Base-by-base conservation (phyloP, 306 rosid species). In the Trichosanthes cucumerina region DNA sequence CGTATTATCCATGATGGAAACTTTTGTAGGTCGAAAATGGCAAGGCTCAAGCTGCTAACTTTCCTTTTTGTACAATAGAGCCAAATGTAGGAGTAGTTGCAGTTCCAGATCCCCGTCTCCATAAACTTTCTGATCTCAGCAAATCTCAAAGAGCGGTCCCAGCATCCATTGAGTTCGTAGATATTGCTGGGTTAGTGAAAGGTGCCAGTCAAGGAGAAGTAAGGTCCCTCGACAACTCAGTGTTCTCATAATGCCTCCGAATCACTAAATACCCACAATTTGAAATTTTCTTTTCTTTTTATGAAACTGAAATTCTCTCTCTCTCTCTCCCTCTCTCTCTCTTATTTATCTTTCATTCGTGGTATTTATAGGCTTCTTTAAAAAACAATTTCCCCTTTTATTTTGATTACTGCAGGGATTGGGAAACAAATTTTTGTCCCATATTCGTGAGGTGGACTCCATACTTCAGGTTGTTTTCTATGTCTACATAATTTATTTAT, bases 141-240 rank as follows among this genome's bases (percentile, higher is more conserved):
- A 95, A 92, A 85, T 95, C 97, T 82, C 92, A 87, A 74, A 85
- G 91, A 76, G 88, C 79, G 1, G 97, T 95, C 79, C 92, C 99
- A 39, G 99, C 99, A 60, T 95, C 97, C 16, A 86, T 95, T 69
- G 99, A 95, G 83, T 91, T 95, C 81, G 97, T 95, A 54, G 99
- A 95, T 88, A 92, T 92, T 84, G 97, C 97, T 81, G 97, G 97
- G 76, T 93, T 92, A 82, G 97, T 95, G 74, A 95, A 92, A 86
- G 97, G 99, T 81, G 99, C 97, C 75, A 92, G 97, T 82, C 93
- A 92, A 82, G 99, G 99, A 83, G 97, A 95, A 93, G 99, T 95
- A 52, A 81, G 15, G 81, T 77, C 80, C 78, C 70, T 58, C 18
- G 6, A 33, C 23, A 53, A 23, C 18, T 77, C 41, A 14, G 38